Evolutionary conservation across 192 early-diverging fungal genomes (phyloP).

Genomic region (Geranomyces michiganensis): DNA sequence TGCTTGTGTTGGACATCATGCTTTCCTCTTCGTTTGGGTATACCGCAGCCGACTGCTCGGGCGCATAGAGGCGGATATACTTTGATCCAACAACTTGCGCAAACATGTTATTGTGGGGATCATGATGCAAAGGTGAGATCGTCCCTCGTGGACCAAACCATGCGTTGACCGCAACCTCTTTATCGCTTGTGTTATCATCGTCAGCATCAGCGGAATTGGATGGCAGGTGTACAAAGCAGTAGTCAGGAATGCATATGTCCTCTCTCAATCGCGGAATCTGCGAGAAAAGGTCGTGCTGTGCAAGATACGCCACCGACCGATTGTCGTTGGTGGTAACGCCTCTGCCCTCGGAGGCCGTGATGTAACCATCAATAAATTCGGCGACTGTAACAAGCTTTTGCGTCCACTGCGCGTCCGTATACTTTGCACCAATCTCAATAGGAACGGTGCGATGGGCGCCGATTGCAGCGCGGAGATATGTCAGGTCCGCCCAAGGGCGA

Average conservation of each 20-base stretch:
- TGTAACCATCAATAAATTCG: constrained; percentile 67
- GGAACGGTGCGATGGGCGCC: constrained; percentile 75
- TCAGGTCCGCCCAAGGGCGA: constrained; percentile 63
- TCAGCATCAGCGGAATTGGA: constrained; percentile 1
- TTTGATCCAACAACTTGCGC: constrained; percentile 85
- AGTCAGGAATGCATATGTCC: constrained; percentile 80
- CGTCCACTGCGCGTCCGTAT: constrained; percentile 77
- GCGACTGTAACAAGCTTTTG: constrained; percentile 72
- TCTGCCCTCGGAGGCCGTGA: neutral
- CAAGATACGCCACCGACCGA: constrained; percentile 65
- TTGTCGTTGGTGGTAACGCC: neutral
- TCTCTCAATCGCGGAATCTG: constrained; percentile 71
- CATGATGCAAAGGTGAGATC: constrained; percentile 83
- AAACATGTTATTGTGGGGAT: constrained; percentile 79
- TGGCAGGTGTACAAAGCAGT: constrained; percentile 61
- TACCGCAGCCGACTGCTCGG: constrained; percentile 57
- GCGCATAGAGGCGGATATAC: constrained; percentile 73
- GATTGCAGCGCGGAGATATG: constrained; percentile 59
- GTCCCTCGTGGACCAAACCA: constrained; percentile 88
- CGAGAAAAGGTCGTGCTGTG: constrained; percentile 82
- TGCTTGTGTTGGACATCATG: constrained; percentile 59
- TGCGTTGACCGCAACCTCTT: constrained; percentile 58
- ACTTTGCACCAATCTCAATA: constrained; percentile 77
- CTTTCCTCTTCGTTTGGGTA: constrained; percentile 61
- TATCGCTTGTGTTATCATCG: neutral